Conservation (phyloP, 495 filamentous ascomycete genomes). For the Podospora sp. region DNA sequence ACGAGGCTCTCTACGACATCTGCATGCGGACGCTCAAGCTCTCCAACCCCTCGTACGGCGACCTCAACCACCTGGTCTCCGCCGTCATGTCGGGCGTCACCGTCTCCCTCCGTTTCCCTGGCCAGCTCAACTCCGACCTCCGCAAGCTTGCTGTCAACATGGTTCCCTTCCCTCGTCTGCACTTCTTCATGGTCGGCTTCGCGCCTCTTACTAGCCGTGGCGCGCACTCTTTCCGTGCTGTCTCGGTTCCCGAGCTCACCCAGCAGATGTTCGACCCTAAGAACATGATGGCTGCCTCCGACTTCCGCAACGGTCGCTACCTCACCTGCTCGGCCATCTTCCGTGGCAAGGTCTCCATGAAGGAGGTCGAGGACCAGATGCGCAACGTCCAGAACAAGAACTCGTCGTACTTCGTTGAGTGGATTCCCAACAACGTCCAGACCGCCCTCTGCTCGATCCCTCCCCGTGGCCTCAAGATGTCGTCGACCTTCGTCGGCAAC, state of each 20-base stretch:
- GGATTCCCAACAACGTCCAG: conserved; percentile 99
- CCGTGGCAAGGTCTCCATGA: conserved; percentile 99
- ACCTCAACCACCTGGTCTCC: conserved; percentile 99
- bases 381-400: conserved; percentile 99
- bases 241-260: conserved; percentile 97
- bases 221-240: conserved; percentile 91
- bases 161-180: conserved; percentile 99
- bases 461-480: conserved; percentile 98
- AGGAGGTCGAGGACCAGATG: conserved; percentile 99
- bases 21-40: conserved; percentile 99
- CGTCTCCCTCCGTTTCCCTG: conserved; percentile 97
- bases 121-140: conserved; percentile 99
- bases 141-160: conserved; percentile 99
- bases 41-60: conserved; percentile 95
- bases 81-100: conserved; percentile 99
- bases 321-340: conserved; percentile 99
- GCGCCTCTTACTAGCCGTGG: conserved; percentile 97
- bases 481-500: conserved; percentile 98
- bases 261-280: conserved; percentile 99
- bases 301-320: conserved; percentile 99
- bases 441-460: conserved; percentile 99
- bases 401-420: conserved; percentile 99
- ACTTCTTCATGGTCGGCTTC: conserved; percentile 99
- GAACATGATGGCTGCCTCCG: conserved; percentile 99
- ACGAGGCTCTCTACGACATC: conserved; percentile 99